Base-by-base conservation (phyloP, 2,329 filamentous ascomycete genomes). In the Ophiostoma pallidulum region DNA sequence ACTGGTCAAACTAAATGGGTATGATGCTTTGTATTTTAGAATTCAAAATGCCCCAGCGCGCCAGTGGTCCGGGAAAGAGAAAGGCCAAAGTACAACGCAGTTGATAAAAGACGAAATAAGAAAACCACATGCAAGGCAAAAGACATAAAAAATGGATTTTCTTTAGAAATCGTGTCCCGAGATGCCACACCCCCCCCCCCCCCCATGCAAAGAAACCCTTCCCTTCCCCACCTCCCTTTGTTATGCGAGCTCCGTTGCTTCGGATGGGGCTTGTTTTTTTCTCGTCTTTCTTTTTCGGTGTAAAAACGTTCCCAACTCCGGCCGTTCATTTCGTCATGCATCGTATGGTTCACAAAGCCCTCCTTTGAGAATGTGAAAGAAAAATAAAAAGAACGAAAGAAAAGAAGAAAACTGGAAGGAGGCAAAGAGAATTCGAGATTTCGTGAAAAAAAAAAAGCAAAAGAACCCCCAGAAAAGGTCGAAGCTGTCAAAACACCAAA, bases 241-340 rank as follows among this genome's bases (percentile, higher is more conserved):
- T 37, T 45, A 29, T 45, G 10, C 16, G 19, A n/a, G 33, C 16
- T 29, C 31, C 36, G 41, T 32, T 37, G 41, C 18, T 28, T 24
- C 26, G 20, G 19, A 16, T 32, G 13, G 14, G 20, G 20, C 7
- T 10, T 32, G 14, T 32, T 20, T 20, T 40, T n/a, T 40, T 24
- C 20, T 24, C 18, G 19, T 41, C 14, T 44, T 13, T 26, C 16
- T 10, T 45, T 22, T 24, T 29, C 36, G 24, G 29, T 14, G 18
- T 45, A 26, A 18, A 38, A n/a, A n/a, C n/a, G n/a, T n/a, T 24
- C 38, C n/a, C 16, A 22, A 14, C 24, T 29, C 31, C 33, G 35
- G 26, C 33, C 42, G 8, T 22, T 37, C 35, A 33, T 45, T 45
- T 45, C 42, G 38, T 45, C 42, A 38, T 39, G 36, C 14, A 28